These are phyloP conservation scores for Candida taoyuanica DNA, from an alignment of 805 yeast genomes.

Conservation along the genomic window DNA sequence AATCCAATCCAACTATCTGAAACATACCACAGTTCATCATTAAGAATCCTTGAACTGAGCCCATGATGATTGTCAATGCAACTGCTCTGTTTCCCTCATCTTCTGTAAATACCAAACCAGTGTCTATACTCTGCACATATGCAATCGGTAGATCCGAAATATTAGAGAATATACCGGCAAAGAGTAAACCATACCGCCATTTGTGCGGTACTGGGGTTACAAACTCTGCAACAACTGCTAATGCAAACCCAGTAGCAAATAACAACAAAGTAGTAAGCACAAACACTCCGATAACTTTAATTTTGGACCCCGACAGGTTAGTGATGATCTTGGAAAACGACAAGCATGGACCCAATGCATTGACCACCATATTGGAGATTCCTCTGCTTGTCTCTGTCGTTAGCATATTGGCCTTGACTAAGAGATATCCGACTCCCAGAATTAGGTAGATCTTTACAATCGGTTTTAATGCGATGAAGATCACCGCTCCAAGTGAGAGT, in stretches of 20 bases:
- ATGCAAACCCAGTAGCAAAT: conserved; percentile 39
- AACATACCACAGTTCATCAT: conserved; percentile 77
- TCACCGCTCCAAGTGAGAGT: conserved; percentile 18
- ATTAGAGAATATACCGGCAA: conserved; percentile 47
- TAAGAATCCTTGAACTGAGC: conserved; percentile 46
- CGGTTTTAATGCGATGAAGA: conserved; percentile 25
- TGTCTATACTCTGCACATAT: conserved; percentile 42
- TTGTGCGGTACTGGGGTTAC: conserved; percentile 42
- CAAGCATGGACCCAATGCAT: conserved; percentile 49
- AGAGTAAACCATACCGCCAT: conserved; percentile 45
- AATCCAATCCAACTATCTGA: conserved; percentile 66
- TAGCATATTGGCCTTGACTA: conserved; percentile 29
- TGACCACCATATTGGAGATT: conserved; percentile 46
- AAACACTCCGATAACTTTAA: conserved; percentile 47
- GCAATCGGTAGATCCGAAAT: conserved; percentile 52
- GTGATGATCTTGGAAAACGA: conserved; percentile 48
- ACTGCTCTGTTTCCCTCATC: conserved; percentile 43
- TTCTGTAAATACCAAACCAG: conserved; percentile 35
- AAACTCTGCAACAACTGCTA: conserved; percentile 29
- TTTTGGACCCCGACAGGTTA: conserved; percentile 46
- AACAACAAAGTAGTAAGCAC: conserved; percentile 25
- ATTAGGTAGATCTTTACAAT: conserved; percentile 25
- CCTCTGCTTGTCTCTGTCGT: conserved; percentile 51
- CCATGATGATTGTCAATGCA: conserved; percentile 44
- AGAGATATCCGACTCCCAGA: conserved; percentile 16